phyloP scores from a whole-genome alignment of 2,329 filamentous ascomycete genomes.

The Pseudogymnoascus sp. region DNA sequence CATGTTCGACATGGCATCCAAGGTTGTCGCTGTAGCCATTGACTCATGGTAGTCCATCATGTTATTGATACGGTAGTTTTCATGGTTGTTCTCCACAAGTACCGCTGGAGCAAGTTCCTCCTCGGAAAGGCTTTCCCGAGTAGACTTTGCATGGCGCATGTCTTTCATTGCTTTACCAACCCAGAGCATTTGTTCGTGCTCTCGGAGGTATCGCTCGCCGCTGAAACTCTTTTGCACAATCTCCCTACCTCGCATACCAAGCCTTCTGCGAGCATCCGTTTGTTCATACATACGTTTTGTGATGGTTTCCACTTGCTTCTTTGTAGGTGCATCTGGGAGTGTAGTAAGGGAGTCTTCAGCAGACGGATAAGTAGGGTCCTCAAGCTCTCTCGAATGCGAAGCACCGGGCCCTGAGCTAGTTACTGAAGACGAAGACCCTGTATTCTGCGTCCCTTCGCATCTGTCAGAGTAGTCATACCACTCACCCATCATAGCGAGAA shows the following conservation, averaged over 20 bases:
- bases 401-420: too few species aligned
- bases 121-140: too few species aligned
- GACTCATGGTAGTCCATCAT: too few species aligned
- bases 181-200: conserved; percentile 48
- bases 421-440: too few species aligned
- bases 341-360: conserved; percentile 35
- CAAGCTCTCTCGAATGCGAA: too few species aligned
- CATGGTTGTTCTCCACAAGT: too few species aligned
- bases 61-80: too few species aligned
- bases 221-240: conserved; percentile 48
- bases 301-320: conserved; percentile 43
- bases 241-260: conserved; percentile 45
- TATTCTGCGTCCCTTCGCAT: too few species aligned
- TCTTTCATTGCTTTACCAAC: conserved; percentile 2
- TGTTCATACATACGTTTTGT: conserved; percentile 54
- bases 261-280: conserved; percentile 42
- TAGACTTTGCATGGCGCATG: too few species aligned
- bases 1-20: too few species aligned
- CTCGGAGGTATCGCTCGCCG: conserved; percentile 46
- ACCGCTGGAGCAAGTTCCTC: too few species aligned
- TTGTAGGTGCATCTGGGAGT: conserved; percentile 40
- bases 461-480: conserved; percentile 39
- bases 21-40: too few species aligned
- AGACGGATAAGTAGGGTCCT: conserved; percentile 21
- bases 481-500: conserved; percentile 50